Base-by-base conservation (phyloP, 352 stramenopile genomes). In the Pythium dissimile region DNA sequence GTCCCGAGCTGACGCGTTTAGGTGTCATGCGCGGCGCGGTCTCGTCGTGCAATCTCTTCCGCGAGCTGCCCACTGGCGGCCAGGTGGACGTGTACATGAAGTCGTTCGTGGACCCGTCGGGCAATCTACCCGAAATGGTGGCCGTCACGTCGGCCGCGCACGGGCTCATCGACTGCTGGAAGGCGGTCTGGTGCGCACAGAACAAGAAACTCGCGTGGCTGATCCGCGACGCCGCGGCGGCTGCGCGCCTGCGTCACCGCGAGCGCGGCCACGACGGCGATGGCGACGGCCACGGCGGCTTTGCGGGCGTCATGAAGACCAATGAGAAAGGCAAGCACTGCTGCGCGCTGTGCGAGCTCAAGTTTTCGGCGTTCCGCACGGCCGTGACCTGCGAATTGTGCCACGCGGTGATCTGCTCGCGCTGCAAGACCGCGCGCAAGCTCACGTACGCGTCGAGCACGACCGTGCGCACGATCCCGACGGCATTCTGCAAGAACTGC, bases 161-260 rank as follows among this genome's bases (percentile, higher is more conserved):
- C 23, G 65, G 46, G 21, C 44, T 72, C 20, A 55, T 73, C 34
- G 62, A 50, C 30, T 73, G 63, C 52, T 61, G 41, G 46, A 67
- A 75, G 44, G 21, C 39, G 6, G 55, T 62, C 12, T 50, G 30
- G 43, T 75, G 64, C 30, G 67, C 59, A 2, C 59, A 75, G 47
- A 69, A 67, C 57, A 72, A 70, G 44, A 75, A 75, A 31, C 56
- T 75, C 24, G 52, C 59, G 24, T 73, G 56, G 47, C 47, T 69
- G 26, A 38, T 43, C 10, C 38, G 54, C 18, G 54, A 56, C 13
- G 46, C 53, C 16, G 31, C 53, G 0, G 48, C 20, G 7, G 39
- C 34, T 10, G 45, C 55, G n/a, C 55, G 46, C 1, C 5, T 21
- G 2, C 26, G 21, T 2, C 65, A 65, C 15, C 71, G 76, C 4